These are phyloP conservation scores for Eimeria sp. DNA, from an alignment of 169 alveolate genomes.

Conservation along the genomic window DNA sequence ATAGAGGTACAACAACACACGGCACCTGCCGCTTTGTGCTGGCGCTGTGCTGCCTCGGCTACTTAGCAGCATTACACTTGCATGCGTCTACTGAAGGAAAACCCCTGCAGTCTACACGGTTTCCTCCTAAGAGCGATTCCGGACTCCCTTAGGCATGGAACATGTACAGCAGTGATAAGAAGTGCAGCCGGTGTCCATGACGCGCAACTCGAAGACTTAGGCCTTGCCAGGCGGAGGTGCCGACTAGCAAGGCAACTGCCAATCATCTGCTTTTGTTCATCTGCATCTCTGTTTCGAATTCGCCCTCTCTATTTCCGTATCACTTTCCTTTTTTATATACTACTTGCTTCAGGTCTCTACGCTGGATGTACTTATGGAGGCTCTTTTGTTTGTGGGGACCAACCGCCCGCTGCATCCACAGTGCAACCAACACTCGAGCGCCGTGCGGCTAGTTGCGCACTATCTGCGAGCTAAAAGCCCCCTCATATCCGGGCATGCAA, in stretches of 20 bases:
- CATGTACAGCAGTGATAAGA: not conserved
- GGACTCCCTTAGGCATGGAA: not conserved
- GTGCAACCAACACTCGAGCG: slow-evolving; percentile 31
- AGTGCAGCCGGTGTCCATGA: not conserved
- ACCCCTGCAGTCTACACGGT: not conserved
- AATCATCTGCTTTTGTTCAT: not conserved
- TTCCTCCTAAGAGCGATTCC: not conserved
- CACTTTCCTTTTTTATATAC: not conserved
- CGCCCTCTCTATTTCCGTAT: not conserved
- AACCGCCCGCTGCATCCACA: slow-evolving; percentile 28
- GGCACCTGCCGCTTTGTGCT: not conserved
- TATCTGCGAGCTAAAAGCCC: slow-evolving; percentile 40
- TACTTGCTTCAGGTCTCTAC: not conserved
- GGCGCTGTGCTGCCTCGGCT: not conserved
- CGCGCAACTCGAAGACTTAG: not conserved
- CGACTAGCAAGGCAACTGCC: not conserved
- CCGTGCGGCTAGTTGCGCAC: slow-evolving; percentile 56
- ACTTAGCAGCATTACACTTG: not conserved
- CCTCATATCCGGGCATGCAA: not conserved
- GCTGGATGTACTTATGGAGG: slow-evolving; percentile 19
- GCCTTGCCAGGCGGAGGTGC: not conserved
- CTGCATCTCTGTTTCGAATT: not conserved
- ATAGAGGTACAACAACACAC: slow-evolving; percentile 38
- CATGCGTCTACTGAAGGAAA: not conserved
- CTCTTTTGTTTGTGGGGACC: slow-evolving; percentile 24